Base-by-base conservation (phyloP, 345 rosid species). In the Lepidium didymum region DNA sequence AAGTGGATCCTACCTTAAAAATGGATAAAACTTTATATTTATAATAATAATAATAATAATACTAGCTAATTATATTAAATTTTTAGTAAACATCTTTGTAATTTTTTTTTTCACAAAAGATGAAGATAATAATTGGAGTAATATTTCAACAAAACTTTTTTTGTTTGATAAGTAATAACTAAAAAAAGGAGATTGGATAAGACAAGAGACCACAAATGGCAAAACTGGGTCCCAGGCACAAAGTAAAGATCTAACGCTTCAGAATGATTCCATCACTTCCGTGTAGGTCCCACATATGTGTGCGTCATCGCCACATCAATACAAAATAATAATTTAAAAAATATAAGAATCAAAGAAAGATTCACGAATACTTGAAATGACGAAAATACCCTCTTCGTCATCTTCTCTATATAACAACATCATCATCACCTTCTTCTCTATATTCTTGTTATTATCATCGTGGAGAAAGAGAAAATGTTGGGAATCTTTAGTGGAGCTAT, bases 401-500 rank as follows among this genome's bases (percentile, higher is more conserved):
- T 35, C 73, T 4, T 29, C 16, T 68, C 62, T 67, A 13, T 43
- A 63, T 55, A 16, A 16, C 41, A 42, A 58, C 7, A 18, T 46
- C 62, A 58, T 19, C 44, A 4, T 34, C 55, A 44, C 29, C 10
- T 19, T 58, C 50, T 57, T 16, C 18, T 21, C 36, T 27, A 4
- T n/a, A n/a, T 44, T 1, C 14, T 34, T 47, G n/a, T 44, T 13
- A 7, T 33, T 58, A 46, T 18, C 5, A 14, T 64, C 23, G 8
- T 16, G 10, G 50, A 65, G 72, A 56, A 40, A 36, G 47, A 36
- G 43, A 65, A 65, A 73, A 93, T 93, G 98, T 81, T 93, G 83
- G 98, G 98, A 62, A 86, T 90, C 6, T 90, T 93, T 67, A 88
- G 96, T 81, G 75, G 96, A 77, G 71, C 83, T 21, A 74, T 93